Conservation (phyloP, 768 basidiomycete species). For the Russula dissimulans region DNA sequence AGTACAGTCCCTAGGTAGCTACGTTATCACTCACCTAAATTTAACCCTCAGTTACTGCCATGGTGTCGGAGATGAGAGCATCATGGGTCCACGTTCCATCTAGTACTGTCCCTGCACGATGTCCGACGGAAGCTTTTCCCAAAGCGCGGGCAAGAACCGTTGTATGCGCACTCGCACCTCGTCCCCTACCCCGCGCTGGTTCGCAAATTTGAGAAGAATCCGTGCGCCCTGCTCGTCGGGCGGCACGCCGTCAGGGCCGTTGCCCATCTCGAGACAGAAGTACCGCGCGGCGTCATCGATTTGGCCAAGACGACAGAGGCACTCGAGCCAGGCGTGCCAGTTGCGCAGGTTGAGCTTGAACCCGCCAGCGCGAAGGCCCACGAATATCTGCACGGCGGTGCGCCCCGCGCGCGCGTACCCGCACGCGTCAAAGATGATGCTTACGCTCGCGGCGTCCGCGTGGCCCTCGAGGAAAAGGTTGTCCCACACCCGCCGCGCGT, state of each 20-base stretch:
- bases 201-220: conserved; percentile 34
- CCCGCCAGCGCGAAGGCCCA: conserved; percentile 38
- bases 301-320: conserved; percentile 62
- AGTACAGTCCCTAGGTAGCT: conserved; percentile 25
- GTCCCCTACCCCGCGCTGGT: conserved; percentile 1
- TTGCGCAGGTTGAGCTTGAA: conserved; percentile 54
- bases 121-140: conserved; percentile 10
- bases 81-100: not conserved
- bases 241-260: conserved; percentile 31
- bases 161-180: conserved; percentile 15
- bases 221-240: conserved; percentile 43
- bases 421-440: conserved; percentile 81
- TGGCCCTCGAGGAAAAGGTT: conserved; percentile 49
- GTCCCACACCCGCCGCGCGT: conserved; percentile 77
- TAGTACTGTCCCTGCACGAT: not conserved
- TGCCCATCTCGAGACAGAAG: conserved; percentile 57
- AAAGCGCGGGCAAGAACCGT: conserved; percentile 16
- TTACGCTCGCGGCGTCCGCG: conserved; percentile 57
- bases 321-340: conserved; percentile 81
- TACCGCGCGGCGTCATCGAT: conserved; percentile 59
- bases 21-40: conserved; percentile 12
- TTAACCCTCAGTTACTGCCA: not conserved
- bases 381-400: conserved; percentile 47
- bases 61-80: not conserved
- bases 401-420: conserved; percentile 46